These are phyloP conservation scores for Blastosporella zonata DNA, from an alignment of 1,284 basidiomycete species.

Conservation along the genomic window DNA sequence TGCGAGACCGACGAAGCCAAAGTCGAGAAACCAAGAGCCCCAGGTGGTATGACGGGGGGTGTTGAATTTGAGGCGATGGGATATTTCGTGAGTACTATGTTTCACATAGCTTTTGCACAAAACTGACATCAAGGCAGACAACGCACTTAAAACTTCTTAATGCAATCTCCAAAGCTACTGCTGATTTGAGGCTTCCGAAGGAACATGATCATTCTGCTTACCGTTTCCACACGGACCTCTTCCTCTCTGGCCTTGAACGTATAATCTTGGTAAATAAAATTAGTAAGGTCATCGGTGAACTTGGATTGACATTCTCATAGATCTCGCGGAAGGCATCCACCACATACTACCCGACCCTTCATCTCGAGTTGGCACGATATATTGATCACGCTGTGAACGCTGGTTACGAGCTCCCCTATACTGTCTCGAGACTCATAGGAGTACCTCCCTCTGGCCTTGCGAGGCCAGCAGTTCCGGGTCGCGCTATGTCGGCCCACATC, in stretches of 20 bases:
- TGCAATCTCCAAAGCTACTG: conserved; percentile 61
- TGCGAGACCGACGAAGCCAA: conserved; percentile 77
- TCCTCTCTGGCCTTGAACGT: conserved; percentile 85
- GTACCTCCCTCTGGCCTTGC: conserved; percentile 58
- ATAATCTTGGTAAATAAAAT: conserved; percentile 59
- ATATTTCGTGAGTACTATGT: conserved; percentile 70
- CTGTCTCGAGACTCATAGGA: conserved; percentile 67
- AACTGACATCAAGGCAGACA: conserved; percentile 50
- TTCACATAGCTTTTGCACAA: neutral
- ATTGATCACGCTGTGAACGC: conserved; percentile 60
- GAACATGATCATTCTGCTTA: conserved; percentile 74
- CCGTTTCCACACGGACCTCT: conserved; percentile 80
- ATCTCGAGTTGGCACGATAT: conserved; percentile 88
- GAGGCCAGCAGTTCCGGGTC: conserved; percentile 35
- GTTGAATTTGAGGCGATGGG: conserved; percentile 97
- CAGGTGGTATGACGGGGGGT: conserved; percentile 97
- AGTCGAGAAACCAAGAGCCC: conserved; percentile 90
- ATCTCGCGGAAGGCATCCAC: conserved; percentile 90
- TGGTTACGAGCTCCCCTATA: conserved; percentile 75
- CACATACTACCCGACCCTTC: conserved; percentile 88
- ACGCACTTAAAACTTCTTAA: conserved; percentile 84
- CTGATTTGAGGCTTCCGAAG: conserved; percentile 60
- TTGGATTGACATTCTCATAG: conserved; percentile 38
- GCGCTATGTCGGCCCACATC: conserved; percentile 23
- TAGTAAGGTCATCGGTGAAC: neutral